Percentiles rank a stretch among this genome's conserved stretches.
phyloP scores from a whole-genome alignment of 805 yeast species.

The Myxozyma lipomycoides region DNA sequence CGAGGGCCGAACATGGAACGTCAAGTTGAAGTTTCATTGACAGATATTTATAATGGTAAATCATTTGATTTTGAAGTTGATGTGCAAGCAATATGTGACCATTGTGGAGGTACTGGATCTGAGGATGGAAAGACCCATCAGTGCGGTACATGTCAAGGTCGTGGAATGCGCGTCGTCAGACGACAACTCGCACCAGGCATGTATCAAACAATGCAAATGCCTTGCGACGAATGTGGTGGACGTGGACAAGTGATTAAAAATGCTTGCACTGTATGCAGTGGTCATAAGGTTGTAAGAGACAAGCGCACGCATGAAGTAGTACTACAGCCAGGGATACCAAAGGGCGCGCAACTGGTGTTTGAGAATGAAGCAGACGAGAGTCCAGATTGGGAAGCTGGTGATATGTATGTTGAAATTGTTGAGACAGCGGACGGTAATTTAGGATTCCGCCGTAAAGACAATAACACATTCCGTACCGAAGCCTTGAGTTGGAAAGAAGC shows the following conservation, averaged over 20 bases:
- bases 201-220: slow-evolving; percentile 76
- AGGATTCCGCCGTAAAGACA: slow-evolving; percentile 82
- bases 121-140: slow-evolving; percentile 65
- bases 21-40: slow-evolving; percentile 52
- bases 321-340: slow-evolving; percentile 65
- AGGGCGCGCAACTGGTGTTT: slow-evolving; percentile 55
- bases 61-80: slow-evolving; percentile 56
- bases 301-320: slow-evolving; percentile 56
- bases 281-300: slow-evolving; percentile 58
- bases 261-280: slow-evolving; percentile 67
- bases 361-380: slow-evolving; percentile 77
- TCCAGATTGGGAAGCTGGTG: slow-evolving; percentile 82
- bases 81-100: slow-evolving; percentile 69
- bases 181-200: slow-evolving; percentile 85
- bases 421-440: slow-evolving; percentile 53
- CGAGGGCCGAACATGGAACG: slow-evolving; percentile 64
- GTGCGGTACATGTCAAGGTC: slow-evolving; percentile 71
- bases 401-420: slow-evolving; percentile 56
- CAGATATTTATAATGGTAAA: slow-evolving; percentile 69
- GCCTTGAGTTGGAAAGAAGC: slow-evolving; percentile 71
- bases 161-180: slow-evolving; percentile 60
- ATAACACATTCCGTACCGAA: slow-evolving; percentile 76
- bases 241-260: slow-evolving; percentile 62
- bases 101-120: slow-evolving; percentile 82
- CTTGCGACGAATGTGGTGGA: slow-evolving; percentile 79